These are phyloP conservation scores for Neopestalotiopsis clavispora DNA, from an alignment of 2,329 filamentous ascomycete genomes.

Conservation along the genomic window DNA sequence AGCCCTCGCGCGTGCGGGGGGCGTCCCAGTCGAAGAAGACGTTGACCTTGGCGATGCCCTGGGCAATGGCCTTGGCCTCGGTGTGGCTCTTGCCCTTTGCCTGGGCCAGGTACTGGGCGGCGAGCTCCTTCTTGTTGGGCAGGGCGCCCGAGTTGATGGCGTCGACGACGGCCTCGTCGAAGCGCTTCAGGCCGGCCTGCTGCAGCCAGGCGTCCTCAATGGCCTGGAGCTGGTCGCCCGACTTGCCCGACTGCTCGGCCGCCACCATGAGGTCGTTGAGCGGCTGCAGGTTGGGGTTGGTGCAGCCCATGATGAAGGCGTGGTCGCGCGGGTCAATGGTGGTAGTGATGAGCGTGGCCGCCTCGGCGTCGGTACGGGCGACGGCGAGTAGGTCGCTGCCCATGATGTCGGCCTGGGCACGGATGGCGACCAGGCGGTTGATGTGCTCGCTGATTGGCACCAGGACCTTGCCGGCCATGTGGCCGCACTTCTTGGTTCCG, in stretches of 20 bases:
- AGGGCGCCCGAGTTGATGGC: slow-evolving; percentile 73
- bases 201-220: slow-evolving; percentile 90
- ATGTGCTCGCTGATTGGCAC: slow-evolving; percentile 98
- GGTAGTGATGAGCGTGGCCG: slow-evolving; percentile 93
- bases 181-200: slow-evolving; percentile 82
- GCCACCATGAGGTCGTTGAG: slow-evolving; percentile 90
- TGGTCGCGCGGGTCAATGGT: slow-evolving; percentile 97
- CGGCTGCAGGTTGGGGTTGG: slow-evolving; percentile 82
- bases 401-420: slow-evolving; percentile 98
- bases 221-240: slow-evolving; percentile 78
- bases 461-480: slow-evolving; percentile 98
- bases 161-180: slow-evolving; percentile 86
- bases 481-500: slow-evolving; percentile 98
- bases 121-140: slow-evolving; percentile 71
- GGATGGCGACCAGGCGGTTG: slow-evolving; percentile 94
- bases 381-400: slow-evolving; percentile 88
- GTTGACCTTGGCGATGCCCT: slow-evolving; percentile 76
- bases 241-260: slow-evolving; percentile 83
- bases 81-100: slow-evolving; percentile 83
- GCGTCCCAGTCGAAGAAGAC: slow-evolving; percentile 95
- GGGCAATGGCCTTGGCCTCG: slow-evolving; percentile 82
- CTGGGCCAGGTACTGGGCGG: slow-evolving; percentile 68
- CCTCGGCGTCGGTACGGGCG: slow-evolving; percentile 95
- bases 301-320: slow-evolving; percentile 87
- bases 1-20: slow-evolving; percentile 92